Base-by-base conservation (phyloP, 495 filamentous ascomycete species). In the Aspergillus haitiensis region DNA sequence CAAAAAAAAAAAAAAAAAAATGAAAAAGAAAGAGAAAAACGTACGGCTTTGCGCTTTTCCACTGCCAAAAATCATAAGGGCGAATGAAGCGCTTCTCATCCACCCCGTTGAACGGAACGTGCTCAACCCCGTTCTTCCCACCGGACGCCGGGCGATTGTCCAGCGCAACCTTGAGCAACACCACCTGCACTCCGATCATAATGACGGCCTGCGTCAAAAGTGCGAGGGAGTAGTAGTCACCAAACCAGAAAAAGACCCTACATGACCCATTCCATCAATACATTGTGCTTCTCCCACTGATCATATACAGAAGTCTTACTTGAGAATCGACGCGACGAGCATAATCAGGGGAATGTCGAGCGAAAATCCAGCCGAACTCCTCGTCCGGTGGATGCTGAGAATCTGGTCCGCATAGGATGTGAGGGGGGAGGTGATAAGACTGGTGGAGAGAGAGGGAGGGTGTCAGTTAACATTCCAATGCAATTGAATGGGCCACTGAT, bases 41-140 rank as follows among this genome's bases (percentile, higher is more conserved):
- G 59, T 77, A 92, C 82, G 93, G 93, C 63, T 87, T 88, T 16
- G 88, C 81, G 33, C 82, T 84, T 63, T 81, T 84, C 94, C 94
- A 98, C 69, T 91, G 90, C 94, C 94, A 98, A 70, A 98, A 98
- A 59, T 88, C 84, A 67, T 88, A 98, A 2, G 94, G 93, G 55
- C 94, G 78, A 27, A 78, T 56, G 34, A 74, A 64, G 27, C 64
- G 62, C 15, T 56, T 36, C 15, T 66, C 62, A 52, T 64, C 58
- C 36, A 48, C 64, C 51, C 59, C 69, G 64, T 66, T 77, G 65
- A 80, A 80, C 7, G 77, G 75, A 10, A 72, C 56, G 55, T 78
- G 74, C 64, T 79, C 78, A 15, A 82, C 70, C 13, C 78, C 74
- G 56, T 86, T 83, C 59, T 80, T 80, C 7, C 73, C 70, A 6